Evolutionary conservation across 2,329 filamentous ascomycete genomes (phyloP), one percentile per base, ranked within the genome.

Genomic region (Pseudogymnoascus sp.): DNA sequence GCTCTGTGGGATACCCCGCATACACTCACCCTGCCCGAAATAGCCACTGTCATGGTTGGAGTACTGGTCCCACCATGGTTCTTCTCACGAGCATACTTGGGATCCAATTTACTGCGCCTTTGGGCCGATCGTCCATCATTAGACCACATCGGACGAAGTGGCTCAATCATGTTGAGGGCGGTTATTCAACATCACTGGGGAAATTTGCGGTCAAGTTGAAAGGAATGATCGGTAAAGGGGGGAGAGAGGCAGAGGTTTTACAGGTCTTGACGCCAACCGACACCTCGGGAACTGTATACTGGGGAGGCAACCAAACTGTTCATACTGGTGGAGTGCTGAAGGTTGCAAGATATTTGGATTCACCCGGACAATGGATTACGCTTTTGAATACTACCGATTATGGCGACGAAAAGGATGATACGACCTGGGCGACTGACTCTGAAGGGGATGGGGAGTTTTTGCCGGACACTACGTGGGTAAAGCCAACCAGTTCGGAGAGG

Each of bases 11-110:
- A 40, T 77, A 77, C 60, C 64, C 71, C 1, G 73, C 72, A 1
- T 77, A 76, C 61, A 69, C 64, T 0, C 68, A 69, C 53, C 74
- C 76, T 53, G 67, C 73, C 0, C 67, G 70, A 9, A 73, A 74
- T 6, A 71, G 68, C n/a, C 70, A 74, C 40, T 69, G 70, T 3
- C 74, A 77, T 63, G 72, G 74, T 0, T 77, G 75, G 75, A 68
- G 67, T 16, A 68, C 72, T 1, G 75, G 73, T 1, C 73, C 72
- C 2, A 73, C 71, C 1, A 64, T 62, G 61, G 64, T 70, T 12
- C 62, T 74, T 16, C 69, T 66, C 16, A 71, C 71, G 46, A 69
- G 69, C 43, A 67, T 68, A 3, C 68, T 70, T 7, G 72, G 72
- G 3, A 61, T 74, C 6, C 68, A 70, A 38, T 61, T 74, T 7